Base-by-base conservation (phyloP, 148 eudicot genomes). In the Rhododendron ovatum region DNA sequence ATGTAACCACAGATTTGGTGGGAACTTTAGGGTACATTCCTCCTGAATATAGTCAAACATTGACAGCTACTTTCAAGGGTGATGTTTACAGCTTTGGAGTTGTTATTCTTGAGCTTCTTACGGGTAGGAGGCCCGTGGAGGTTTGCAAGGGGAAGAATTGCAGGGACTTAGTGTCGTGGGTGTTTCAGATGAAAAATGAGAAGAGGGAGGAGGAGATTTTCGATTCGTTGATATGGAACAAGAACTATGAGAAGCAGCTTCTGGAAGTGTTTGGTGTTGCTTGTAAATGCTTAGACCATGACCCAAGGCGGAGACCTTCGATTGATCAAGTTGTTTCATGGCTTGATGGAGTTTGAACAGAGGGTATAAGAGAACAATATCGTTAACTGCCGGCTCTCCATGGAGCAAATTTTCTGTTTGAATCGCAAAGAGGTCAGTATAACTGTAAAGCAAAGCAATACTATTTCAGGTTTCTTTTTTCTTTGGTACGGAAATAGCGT, bases 61-160 rank as follows among this genome's bases (percentile, higher is more conserved):
- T 96, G 85, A 90, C 93, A 18, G 99, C 99, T n/a, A 95, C 98
- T 59, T 94, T 96, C 86, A 95, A 95, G 82, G 99, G 99, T 7
- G 99, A 96, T 84, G 98, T 96, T 3, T 96, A 95, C 79, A 96
- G 99, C 85, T 96, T 96, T 73, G 99, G 99, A 3, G 96, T 96
- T 17, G 99, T 96, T 57, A 92, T 96, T 83, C 87, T 96, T 43
- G 99, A 96, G 90, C 98, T 96, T 83, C 87, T 96, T 45, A 96
- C 99, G 0, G 92, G 96, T 22, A 90, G 98, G 78, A 89, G 99
- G 63, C 98, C 99, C 0, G 96, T 95, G 37, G 99, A 95, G 86
- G 98, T 95, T 48, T 92, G 98, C 91, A 95, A 92, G 80, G 98
- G 98, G 86, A 95, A 92, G 80, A 94, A 93, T 33, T 94, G 98